Evolutionary conservation across 495 filamentous ascomycete genomes (phyloP).

Genomic region (Neurospora discreta): DNA sequence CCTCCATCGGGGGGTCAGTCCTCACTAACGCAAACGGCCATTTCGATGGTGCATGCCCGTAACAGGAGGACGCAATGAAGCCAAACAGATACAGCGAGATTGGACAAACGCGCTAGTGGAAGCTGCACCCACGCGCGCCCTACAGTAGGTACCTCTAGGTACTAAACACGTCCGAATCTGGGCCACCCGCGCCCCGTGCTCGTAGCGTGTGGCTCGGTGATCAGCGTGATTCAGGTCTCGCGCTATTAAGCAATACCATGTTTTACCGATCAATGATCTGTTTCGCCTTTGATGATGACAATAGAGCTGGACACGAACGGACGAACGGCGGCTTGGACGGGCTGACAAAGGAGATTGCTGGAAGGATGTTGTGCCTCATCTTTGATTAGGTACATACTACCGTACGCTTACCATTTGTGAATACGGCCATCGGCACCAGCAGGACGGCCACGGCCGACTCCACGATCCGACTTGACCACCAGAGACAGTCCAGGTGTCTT

Average conservation of each 20-base stretch:
- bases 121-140: not conserved
- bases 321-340: not conserved
- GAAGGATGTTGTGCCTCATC: not conserved
- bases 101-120: not conserved
- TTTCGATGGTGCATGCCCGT: not conserved
- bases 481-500: not conserved
- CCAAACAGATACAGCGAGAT: not conserved
- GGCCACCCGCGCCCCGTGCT: not conserved
- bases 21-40: not conserved
- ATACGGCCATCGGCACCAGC: not conserved
- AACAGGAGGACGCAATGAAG: not conserved
- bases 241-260: not conserved
- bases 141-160: no score
- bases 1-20: not conserved
- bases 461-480: not conserved
- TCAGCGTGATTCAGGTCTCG: not conserved
- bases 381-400: not conserved
- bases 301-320: not conserved
- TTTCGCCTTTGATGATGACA: not conserved
- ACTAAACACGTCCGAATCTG: not conserved
- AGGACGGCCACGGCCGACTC: not conserved
- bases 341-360: not conserved
- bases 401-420: not conserved
- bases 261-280: not conserved
- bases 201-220: not conserved